Evolutionary conservation across 306 rosid genomes (phyloP).

Genomic region (Senna siamea): DNA sequence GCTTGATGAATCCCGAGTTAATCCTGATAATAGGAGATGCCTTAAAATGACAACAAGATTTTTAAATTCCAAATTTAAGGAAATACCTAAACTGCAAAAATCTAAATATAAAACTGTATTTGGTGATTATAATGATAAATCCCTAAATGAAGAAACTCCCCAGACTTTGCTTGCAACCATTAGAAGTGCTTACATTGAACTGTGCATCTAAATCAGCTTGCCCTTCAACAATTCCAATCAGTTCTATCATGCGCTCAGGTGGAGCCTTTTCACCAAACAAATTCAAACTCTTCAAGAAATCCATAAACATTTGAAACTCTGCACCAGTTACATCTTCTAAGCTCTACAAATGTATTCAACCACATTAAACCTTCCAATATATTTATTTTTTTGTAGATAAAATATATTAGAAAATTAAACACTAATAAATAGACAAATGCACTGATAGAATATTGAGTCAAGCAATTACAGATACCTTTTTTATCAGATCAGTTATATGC

Average conservation of each 20-base stretch:
- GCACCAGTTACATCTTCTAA: slow-evolving; percentile 92
- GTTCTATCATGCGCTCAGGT: slow-evolving; percentile 85
- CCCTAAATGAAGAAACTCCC: neutral
- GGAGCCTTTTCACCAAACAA: slow-evolving; percentile 94
- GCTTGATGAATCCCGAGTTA: neutral
- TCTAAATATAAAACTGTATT: neutral
- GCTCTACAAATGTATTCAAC: slow-evolving; percentile 66
- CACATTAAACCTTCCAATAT: slow-evolving; percentile 12
- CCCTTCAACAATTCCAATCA: slow-evolving; percentile 93
- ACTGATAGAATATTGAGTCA: slow-evolving; percentile 30
- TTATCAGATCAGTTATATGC: slow-evolving; percentile 94
- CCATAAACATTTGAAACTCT: slow-evolving; percentile 96
- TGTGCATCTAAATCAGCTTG: slow-evolving; percentile 93
- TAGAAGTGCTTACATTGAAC: slow-evolving; percentile 62
- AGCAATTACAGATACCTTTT: slow-evolving; percentile 60
- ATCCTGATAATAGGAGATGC: neutral
- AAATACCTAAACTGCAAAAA: neutral
- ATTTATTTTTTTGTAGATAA: no score
- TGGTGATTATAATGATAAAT: neutral
- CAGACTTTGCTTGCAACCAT: neutral
- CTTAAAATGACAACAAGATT: neutral
- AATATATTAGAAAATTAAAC: slow-evolving; percentile 23
- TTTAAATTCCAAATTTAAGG: neutral
- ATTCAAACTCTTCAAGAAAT: slow-evolving; percentile 81
- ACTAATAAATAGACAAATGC: slow-evolving; percentile 12